Evolutionary conservation across 2,329 filamentous ascomycete genomes (phyloP).

Genomic region (Colletotrichum agaves): DNA sequence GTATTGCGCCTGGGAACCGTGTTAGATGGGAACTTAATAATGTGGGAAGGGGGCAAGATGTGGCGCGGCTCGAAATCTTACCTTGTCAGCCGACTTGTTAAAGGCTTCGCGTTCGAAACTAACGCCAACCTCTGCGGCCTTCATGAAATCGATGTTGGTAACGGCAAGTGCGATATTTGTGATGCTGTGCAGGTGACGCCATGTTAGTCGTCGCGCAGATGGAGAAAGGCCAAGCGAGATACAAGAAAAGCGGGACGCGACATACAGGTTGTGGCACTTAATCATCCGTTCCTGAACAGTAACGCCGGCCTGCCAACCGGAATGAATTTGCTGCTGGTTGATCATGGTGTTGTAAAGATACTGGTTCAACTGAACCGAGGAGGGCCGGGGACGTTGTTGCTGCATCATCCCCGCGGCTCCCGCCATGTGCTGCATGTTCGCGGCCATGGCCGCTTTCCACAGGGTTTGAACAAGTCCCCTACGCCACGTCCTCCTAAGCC

Average conservation of each 20-base stretch:
- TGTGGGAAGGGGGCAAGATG: conserved; percentile 33
- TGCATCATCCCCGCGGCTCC: conserved; percentile 57
- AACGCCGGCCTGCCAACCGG: conserved; percentile 54
- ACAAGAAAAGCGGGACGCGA: not conserved
- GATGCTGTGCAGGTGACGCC: conserved; percentile 50
- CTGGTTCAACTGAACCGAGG: conserved; percentile 48
- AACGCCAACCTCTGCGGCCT: conserved; percentile 55
- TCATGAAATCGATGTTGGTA: conserved; percentile 52
- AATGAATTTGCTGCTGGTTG: conserved; percentile 45
- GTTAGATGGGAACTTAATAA: conserved; percentile 1
- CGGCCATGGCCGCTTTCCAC: conserved; percentile 65
- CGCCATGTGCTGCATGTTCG: conserved; percentile 68
- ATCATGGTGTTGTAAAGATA: conserved; percentile 54
- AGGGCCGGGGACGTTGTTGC: conserved; percentile 51
- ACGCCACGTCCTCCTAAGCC: conserved; percentile 2
- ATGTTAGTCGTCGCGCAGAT: conserved; percentile 31
- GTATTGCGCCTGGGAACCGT: conserved; percentile 56
- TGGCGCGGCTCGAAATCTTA: conserved; percentile 43
- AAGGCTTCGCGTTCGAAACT: conserved; percentile 61
- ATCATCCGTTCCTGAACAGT: conserved; percentile 53
- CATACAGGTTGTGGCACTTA: conserved; percentile 57
- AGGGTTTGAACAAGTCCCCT: conserved; percentile 35
- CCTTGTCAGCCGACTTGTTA: conserved; percentile 58
- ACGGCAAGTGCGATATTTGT: conserved; percentile 62
- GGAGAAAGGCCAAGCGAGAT: conserved; percentile 7